Evolutionary conservation across 306 rosid genomes (phyloP), one percentile per base, ranked within the genome.

Genomic region (Prunus dulcis): DNA sequence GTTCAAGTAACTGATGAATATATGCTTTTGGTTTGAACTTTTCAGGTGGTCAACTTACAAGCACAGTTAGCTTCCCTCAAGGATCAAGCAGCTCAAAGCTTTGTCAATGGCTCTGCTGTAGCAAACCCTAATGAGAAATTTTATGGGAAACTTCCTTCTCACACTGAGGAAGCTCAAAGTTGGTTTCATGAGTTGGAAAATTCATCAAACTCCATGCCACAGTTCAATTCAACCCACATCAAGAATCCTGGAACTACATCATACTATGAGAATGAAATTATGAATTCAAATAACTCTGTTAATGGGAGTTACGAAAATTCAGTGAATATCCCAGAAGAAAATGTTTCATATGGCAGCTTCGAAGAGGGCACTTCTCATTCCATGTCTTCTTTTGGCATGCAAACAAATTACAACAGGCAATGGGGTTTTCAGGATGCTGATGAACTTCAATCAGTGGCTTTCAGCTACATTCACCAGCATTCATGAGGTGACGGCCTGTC

Each of bases 41-140:
- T 60, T 41, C 77, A 96, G 99, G 98, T 96, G 78, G 92, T 96
- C 5, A 96, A 77, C 82, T 82, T 96, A 70, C 98, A 96, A 82
- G 92, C 98, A 67, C 98, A 96, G 18, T 84, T 96, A 25, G 91
- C 97, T 82, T 85, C 76, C 82, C 80, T 96, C 6, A 96, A 88
- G 85, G 93, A 92, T 76, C 96, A 96, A 87, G 86, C 93, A 58
- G 57, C 89, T 18, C 93, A 89, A 49, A 84, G 82, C 83, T 78
- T 86, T 77, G 15, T 77, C 68, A 89, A 82, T 77, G 82, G 56
- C 75, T 84, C 88, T 66, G 77, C 74, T 64, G 64, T 22, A 9
- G 80, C 60, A 82, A 91, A 85, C 88, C 93, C 93, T 84, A 90
- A 81, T 64, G 90, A 81, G 71, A 88, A 88, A 20, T 73, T 67